phyloP scores from a whole-genome alignment of 768 basidiomycete species.

The Leccinum imitatum region DNA sequence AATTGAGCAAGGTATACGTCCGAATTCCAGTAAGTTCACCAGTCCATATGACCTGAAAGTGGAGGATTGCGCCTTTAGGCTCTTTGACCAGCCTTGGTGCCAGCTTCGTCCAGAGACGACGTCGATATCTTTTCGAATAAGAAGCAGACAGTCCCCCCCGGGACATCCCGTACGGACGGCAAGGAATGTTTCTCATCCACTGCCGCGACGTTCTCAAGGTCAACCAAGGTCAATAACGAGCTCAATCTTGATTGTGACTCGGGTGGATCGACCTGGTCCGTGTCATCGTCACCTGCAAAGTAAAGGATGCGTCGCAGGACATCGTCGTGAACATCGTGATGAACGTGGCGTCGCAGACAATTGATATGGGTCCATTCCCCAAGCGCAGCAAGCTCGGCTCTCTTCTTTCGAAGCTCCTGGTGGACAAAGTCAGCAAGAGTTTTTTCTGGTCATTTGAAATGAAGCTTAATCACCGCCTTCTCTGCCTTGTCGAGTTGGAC shows the following conservation, averaged over 20 bases:
- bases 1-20: not conserved
- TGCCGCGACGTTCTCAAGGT: slow-evolving; percentile 45
- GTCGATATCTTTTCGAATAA: slow-evolving; percentile 63
- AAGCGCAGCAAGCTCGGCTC: slow-evolving; percentile 64
- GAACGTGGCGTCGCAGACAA: slow-evolving; percentile 50
- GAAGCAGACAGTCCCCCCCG: slow-evolving; percentile 73
- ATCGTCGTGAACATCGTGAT: slow-evolving; percentile 59
- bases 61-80: slow-evolving; percentile 1
- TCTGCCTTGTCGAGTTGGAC: slow-evolving; percentile 47
- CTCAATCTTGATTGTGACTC: slow-evolving; percentile 29
- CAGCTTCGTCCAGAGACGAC: slow-evolving; percentile 9
- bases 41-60: not conserved
- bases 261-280: slow-evolving; percentile 7
- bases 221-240: slow-evolving; percentile 42
- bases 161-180: slow-evolving; percentile 45
- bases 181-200: slow-evolving; percentile 35
- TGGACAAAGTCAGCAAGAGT: slow-evolving; percentile 1
- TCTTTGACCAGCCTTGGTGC: not conserved
- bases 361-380: slow-evolving; percentile 86
- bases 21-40: not conserved
- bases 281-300: slow-evolving; percentile 18
- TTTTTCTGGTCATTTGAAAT: not conserved
- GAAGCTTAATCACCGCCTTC: slow-evolving; percentile 44
- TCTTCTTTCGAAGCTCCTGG: slow-evolving; percentile 69
- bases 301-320: slow-evolving; percentile 53